Percentiles rank a stretch among this genome's conserved stretches.
phyloP scores from a whole-genome alignment of 495 filamentous ascomycete genomes.

The Cercophora scortea region DNA sequence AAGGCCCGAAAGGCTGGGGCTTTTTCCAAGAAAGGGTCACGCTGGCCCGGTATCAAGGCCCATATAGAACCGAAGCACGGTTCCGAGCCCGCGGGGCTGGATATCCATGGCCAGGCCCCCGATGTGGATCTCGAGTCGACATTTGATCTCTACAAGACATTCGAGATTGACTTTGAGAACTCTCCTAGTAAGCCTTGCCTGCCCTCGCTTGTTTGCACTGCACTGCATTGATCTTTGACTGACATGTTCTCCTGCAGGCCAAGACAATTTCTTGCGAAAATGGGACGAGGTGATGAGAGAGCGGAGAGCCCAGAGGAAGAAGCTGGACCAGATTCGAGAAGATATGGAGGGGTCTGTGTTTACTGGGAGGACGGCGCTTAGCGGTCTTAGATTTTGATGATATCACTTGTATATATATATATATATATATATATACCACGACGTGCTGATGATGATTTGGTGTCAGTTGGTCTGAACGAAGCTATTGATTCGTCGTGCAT shows the following conservation, averaged over 20 bases:
- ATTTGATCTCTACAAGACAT: conserved; percentile 27
- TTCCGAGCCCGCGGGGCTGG: conserved; percentile 19
- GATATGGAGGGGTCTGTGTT: conserved; percentile 21
- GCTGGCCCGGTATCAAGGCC: conserved; percentile 24
- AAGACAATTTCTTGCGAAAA: conserved; percentile 24
- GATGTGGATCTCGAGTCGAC: conserved; percentile 18
- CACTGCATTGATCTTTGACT: background rate
- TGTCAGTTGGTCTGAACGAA: background rate
- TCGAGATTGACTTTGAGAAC: conserved; percentile 33
- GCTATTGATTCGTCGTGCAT: background rate
- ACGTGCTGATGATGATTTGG: background rate
- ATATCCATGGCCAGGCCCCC: conserved; percentile 19
- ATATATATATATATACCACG: no score
- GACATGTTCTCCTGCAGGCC: conserved; percentile 9
- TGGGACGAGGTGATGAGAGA: conserved; percentile 28
- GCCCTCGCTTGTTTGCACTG: background rate
- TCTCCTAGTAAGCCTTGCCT: conserved; percentile 17
- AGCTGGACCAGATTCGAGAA: conserved; percentile 21
- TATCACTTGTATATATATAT: no score
- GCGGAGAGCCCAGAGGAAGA: conserved; percentile 17
- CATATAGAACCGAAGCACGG: conserved; percentile 14
- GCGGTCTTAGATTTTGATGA: no score
- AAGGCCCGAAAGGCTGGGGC: conserved; percentile 16
- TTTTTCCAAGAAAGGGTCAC: conserved; percentile 14
- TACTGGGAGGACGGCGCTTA: conserved; percentile 18